These are phyloP conservation scores for Sporisorium scitamineum DNA, from an alignment of 1,284 basidiomycete species.

Conservation along the genomic window DNA sequence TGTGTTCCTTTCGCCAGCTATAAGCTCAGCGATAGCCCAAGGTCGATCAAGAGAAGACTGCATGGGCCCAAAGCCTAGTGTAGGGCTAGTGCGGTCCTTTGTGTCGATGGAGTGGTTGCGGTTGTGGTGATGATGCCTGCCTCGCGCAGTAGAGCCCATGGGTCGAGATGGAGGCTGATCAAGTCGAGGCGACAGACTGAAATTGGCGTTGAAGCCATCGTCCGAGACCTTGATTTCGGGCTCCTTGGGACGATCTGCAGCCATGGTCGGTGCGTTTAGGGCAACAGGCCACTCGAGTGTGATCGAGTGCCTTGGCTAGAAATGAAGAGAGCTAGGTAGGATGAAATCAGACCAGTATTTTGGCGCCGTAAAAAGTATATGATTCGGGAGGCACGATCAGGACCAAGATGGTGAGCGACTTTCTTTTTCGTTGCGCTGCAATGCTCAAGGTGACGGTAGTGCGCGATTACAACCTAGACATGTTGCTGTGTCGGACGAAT, in stretches of 20 bases:
- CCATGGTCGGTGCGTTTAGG: conserved; percentile 12
- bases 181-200: conserved; percentile 41
- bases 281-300: not conserved
- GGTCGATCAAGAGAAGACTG: conserved; percentile 30
- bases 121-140: conserved; percentile 42
- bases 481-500: not conserved
- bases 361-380: no score
- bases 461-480: conserved; percentile 10
- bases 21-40: conserved; percentile 28
- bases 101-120: conserved; percentile 55
- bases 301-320: not conserved
- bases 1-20: conserved; percentile 4
- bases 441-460: conserved; percentile 2
- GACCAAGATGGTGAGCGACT: not conserved
- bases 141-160: conserved; percentile 21
- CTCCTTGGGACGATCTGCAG: conserved; percentile 37
- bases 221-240: conserved; percentile 46
- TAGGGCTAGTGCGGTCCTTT: conserved; percentile 54
- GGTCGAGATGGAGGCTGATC: conserved; percentile 36
- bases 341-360: no score
- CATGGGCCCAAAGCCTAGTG: conserved; percentile 45
- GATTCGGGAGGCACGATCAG: not conserved
- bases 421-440: not conserved
- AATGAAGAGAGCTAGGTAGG: not conserved
- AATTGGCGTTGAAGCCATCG: conserved; percentile 48